Evolutionary conservation across 202 grass and related monocot species (phyloP), one percentile per base, ranked within the genome.

Genomic region (Tripidium arundinaceum): DNA sequence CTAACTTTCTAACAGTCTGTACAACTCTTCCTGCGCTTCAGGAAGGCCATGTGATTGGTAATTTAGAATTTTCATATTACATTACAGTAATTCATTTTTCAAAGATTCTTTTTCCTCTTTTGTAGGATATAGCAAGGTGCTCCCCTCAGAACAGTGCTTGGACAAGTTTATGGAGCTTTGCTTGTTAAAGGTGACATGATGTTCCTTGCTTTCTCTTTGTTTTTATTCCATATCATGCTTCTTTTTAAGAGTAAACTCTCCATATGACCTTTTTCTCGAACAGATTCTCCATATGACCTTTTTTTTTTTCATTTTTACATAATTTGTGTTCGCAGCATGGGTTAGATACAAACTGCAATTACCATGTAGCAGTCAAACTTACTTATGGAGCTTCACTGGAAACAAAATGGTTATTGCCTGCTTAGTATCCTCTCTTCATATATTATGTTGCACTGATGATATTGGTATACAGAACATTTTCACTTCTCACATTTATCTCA

Each of bases 41-140:
- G 58, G 85, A 92, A 87, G 91, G 89, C 19, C 76, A 88, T 90
- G 84, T 90, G 77, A 78, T 86, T 76, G 94, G 94, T 94, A 93
- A 37, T 49, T 38, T 86, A 13, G 36, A 41, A 4, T 70, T 81
- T 64, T 31, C 2, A 31, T 79, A 78, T 65, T 72, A 72, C 45
- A 75, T 72, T 3, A 16, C n/a, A 26, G 22, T 54, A 74, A 1
- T 46, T 84, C n/a, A 46, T 57, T 81, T 40, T 79, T 72, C 66
- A 28, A 83, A 47, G 29, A 57, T 31, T 47, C 7, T 2, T 79
- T 73, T 42, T 66, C 57, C 11, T 12, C 47, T 75, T 65, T 65
- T 13, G 72, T 66, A 97, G 94, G 91, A 78, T 83, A 88, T 81
- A 92, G 87, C 62, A 94, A 92, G 75, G 12, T 85, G 58, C 84